phyloP scores from a whole-genome alignment of 2,329 filamentous ascomycete species.

The Botrytis paeoniae region DNA sequence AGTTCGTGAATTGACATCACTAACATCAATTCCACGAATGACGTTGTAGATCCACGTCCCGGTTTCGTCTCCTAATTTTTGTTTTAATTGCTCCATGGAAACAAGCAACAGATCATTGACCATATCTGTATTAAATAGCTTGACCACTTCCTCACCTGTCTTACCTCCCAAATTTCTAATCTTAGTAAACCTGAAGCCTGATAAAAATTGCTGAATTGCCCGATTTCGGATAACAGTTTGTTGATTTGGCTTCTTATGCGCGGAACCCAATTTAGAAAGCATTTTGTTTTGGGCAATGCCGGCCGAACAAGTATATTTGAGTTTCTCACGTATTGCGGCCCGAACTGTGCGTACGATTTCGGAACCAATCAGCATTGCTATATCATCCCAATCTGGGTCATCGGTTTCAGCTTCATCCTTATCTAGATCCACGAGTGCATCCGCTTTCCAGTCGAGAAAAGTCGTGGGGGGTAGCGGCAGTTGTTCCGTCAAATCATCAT shows the following conservation, averaged over 20 bases:
- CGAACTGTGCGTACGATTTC: conserved; percentile 82
- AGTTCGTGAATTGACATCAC: conserved; percentile 85
- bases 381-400: conserved; percentile 95
- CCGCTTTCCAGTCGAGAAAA: conserved; percentile 77
- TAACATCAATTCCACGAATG: conserved; percentile 80
- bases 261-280: conserved; percentile 89
- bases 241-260: conserved; percentile 86
- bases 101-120: conserved; percentile 73
- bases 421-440: conserved; percentile 78
- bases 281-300: conserved; percentile 92
- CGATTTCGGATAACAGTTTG: conserved; percentile 92
- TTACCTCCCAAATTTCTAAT: conserved; percentile 95
- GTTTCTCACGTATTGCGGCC: conserved; percentile 60
- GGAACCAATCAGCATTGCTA: conserved; percentile 80
- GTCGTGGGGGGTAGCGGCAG: conserved; percentile 71
- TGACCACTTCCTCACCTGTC: conserved; percentile 79
- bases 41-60: conserved; percentile 82
- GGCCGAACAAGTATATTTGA: conserved; percentile 89
- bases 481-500: conserved; percentile 67
- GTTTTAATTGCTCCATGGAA: conserved; percentile 71
- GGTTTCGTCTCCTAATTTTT: conserved; percentile 77
- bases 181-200: conserved; percentile 87
- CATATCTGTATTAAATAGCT: conserved; percentile 76
- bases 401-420: conserved; percentile 67
- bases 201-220: conserved; percentile 75